Evolutionary conservation across 805 yeast genomes (phyloP), one percentile per base, ranked within the genome.

Genomic region (Yamadazyma olivae): DNA sequence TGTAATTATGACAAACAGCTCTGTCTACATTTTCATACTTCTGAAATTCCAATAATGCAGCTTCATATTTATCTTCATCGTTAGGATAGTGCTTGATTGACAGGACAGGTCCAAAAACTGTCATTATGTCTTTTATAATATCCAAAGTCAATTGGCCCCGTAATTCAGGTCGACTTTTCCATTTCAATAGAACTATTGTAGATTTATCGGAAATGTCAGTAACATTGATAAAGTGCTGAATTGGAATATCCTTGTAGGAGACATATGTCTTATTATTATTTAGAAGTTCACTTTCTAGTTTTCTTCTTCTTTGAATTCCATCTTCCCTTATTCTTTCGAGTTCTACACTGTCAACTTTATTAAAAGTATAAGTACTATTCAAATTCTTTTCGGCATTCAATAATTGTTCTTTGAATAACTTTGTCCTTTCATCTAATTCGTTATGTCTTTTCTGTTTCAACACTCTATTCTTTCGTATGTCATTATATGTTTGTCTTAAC

Each of bases 131-230:
- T 16, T 27, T 17, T 15, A 75, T 49, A 2, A 64, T 51, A 1
- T 58, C 67, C 1, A 41, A 45, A 16, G 54, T 57, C 15, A 72
- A 50, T 15, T 54, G 39, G 1, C 49, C 64, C 12, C 49, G 46
- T 4, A 70, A 30, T 29, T 63, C 67, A 5, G 58, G 59, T 38
- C 61, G 61, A 30, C 60, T 57, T 44, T 73, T 74, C 79, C 80
- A 75, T 43, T 58, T 64, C 6, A 34, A 13, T 5, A 20, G 23
- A 17, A 75, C 56, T 17, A 51, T 40, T 16, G 35, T 32, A 3
- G 27, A n/a, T 17, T 14, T 17, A 14, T 20, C 17, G 2, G 29
- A 35, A 27, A 30, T 18, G 17, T 41, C 39, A 10, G 35, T 15
- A 5, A 35, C 23, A 21, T 27, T 28, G 16, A 33, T 23, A 3